Base-by-base conservation (phyloP, 2,329 filamentous ascomycete genomes). In the Xylaria sp. region DNA sequence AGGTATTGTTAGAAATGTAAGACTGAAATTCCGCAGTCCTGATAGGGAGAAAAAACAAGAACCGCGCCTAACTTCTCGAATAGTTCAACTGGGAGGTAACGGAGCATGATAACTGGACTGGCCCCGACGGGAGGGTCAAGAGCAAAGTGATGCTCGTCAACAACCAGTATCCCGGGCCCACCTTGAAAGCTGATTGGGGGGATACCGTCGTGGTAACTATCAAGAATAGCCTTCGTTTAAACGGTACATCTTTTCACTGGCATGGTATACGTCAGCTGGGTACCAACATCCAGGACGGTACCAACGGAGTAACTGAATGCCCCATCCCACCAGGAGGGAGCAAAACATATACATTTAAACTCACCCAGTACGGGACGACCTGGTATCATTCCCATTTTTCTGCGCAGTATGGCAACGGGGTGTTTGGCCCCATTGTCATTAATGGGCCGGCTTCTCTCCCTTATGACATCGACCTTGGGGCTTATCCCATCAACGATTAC, bases 161-260 rank as follows among this genome's bases (percentile, higher is more conserved):
- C 74, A 86, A 86, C 9, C 84, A 87, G 49, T 90, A 87, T 67
- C 91, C 91, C 0, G 91, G 89, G 0, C 91, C 91, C 1, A 81
- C 84, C 15, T 87, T 94, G 61, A 83, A 85, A 66, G 89, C 86
- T 20, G 84, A 89, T 75, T 89, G 87, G 87, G 87, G 87, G 44
- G 87, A 90, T 72, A 85, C 79, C 29, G 83, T 89, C 51, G 80
- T 91, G 61, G 86, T 93, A 49, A 89, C 88, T 33, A 85, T 94
- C 62, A 84, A 87, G 77, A 96, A 96, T 78, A 86, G 89, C 56
- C 86, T 94, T 13, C 86, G 81, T 5, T 61, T 67, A 31, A 72
- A 76, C 36, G 74, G 74, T 79, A 78, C 76, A 11, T 76, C 77
- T 10, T 71, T 81, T 7, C 79, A 81, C 67, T 81, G 79, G 79